Base-by-base conservation (phyloP, 2,329 filamentous ascomycete genomes). In the Alternaria conjuncta region DNA sequence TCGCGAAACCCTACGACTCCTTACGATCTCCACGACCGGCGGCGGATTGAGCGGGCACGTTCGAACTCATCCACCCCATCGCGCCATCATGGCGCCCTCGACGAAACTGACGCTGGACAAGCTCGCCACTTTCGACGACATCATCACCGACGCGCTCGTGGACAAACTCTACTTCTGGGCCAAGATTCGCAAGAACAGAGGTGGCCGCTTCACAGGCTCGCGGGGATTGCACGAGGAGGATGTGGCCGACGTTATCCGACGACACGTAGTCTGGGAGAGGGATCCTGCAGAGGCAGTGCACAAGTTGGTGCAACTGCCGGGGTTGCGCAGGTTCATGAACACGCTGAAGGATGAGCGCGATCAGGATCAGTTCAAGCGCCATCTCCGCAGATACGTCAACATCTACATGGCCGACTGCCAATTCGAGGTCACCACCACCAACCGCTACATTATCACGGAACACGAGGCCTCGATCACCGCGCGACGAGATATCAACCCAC, bases 161-260 rank as follows among this genome's bases (percentile, higher is more conserved):
- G 96, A 99, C 82, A 93, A 95, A 83, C 91, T 93, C 10, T 97
- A 92, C 81, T 99, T 96, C 84, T 98, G 96, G 95, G 95, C 95
- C 6, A 92, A 88, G 5, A 97, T 97, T 63, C 94, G 95, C 68
- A 99, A 99, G 82, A 97, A 98, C 75, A 90, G 92, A 65, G 89
- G 89, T 60, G 89, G 88, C 57, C 93, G 92, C 59, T 98, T 97
- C 80, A 92, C 92, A 73, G 87, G 93, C 1, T 93, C 92, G 7
- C 90, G 96, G 66, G 93, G 93, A 44, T 85, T 98, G 55, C 88
- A 87, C 57, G 87, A 89, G 67, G 87, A 90, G 54, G 84, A 88
- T 21, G 84, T 91, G 43, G 85, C 86, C 60, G 81, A 84, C 66
- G 87, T 90, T 61, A 79, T 91, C 32, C 86, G 89, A 47, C 81